Base-by-base conservation (phyloP, 2,329 filamentous ascomycete genomes). In the Cladosporium sphaerospermum region DNA sequence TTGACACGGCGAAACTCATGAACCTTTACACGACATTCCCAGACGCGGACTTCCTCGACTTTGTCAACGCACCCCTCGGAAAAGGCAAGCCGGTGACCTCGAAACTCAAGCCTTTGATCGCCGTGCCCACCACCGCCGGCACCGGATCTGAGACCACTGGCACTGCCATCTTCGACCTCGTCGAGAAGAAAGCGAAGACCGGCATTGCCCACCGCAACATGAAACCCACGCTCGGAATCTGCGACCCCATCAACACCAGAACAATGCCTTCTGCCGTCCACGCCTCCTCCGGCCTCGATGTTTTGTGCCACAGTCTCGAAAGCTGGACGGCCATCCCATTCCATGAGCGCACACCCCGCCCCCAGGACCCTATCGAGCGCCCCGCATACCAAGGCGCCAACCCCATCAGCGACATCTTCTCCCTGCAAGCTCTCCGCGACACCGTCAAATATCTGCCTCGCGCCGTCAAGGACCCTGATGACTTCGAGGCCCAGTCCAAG, bases 1-100 rank as follows among this genome's bases (percentile, higher is more conserved):
- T 99, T 61, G 93, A 99, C 72, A 99, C 93, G 1, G 92, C 93
- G 52, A 99, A 99, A 73, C 79, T 99, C 53, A 97, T 99, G 91
- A 99, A 99, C 67, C 79, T 99, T 0, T 97, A 97, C 73, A 88
- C 85, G 1, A 85, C 83, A 57, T 96, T 90, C 67, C 91, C 91
- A 0, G 87, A 96, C 7, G 92, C 92, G 33, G 88, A 93, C 62
- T 96, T 99, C 67, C 78, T 97, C 34, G 92, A 99, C 76, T 99
- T 99, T 63, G 93, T 99, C 70, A 97, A 97, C 66, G 92, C 92
- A 0, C 93, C 93, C 0, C 75, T 97, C 0, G 93, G 93, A 55
- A 89, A 87, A 57, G 93, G 93, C 3, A 73, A 81, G 19, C 88
- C 89, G 0, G 86, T 95, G 55, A 82, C 82, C 31, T 81, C 80